Evolutionary conservation across 1,139 yeast genomes (phyloP), one percentile per base, ranked within the genome.

Genomic region (Yamadazyma sp.): DNA sequence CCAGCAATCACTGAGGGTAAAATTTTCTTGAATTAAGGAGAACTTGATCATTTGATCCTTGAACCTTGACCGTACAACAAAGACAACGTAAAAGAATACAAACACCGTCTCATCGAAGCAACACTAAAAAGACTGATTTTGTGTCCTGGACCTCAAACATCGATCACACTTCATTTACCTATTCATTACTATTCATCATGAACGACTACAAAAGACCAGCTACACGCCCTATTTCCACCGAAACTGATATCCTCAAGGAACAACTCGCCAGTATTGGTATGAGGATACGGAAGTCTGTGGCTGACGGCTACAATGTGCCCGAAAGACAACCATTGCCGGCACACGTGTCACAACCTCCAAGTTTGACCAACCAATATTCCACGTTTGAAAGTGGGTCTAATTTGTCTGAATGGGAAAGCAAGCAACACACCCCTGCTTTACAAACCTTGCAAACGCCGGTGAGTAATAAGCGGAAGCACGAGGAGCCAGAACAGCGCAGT

Each of bases 221-320:
- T 20, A 33, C 35, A 4, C 30, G 26, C 3, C 9, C 30, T 5
- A 3, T 18, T 3, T 7, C 26, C 15, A n/a, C 17, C 3, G 15
- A 12, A 3, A 16, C 9, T 5, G 34, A 33, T 14, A 8, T 13
- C 5, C 8, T 18, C 13, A 15, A 16, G 2, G 35, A 24, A 11
- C 14, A 33, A 4, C 64, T 83, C 20, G 71, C 81, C 30, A 71
- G 81, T 0, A 53, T 82, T 5, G 89, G 88, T 0, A 82, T 82
- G 87, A 69, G 87, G 46, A 77, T 83, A 47, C 73, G 92, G 53
- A 80, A 82, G 51, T 72, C 84, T 2, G 79, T 83, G 2, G 69
- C 78, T 32, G 81, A 80, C 33, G 89, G 88, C 0, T 81, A 81
- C 59, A 63, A 51, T 37, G 57, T 35, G 2, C 42, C 45, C 17